A percentile compares a stretch with the other conserved stretches of the same genome.
phyloP scores from a whole-genome alignment of 83 land plant species.

The Larix sibirica region DNA sequence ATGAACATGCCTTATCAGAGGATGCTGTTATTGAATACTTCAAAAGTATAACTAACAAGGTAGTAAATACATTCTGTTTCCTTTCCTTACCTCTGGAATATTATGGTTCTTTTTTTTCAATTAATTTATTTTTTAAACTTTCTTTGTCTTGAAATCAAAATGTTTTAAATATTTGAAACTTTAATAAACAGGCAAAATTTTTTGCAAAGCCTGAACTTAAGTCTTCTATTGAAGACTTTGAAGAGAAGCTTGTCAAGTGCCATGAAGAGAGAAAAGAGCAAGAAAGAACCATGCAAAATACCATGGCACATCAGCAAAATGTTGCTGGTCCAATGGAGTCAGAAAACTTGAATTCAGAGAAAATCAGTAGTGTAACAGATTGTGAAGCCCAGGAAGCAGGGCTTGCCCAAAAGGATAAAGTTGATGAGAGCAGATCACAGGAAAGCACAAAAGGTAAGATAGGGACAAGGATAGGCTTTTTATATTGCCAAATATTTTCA shows the following conservation, averaged over 20 bases:
- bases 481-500: neutral
- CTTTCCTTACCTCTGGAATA: neutral
- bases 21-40: conserved; percentile 85
- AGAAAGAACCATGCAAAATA: conserved; percentile 73
- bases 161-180: neutral
- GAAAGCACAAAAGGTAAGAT: conserved; percentile 9
- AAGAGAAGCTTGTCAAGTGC: conserved; percentile 68
- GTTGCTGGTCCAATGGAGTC: conserved; percentile 20
- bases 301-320: conserved; percentile 67
- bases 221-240: conserved; percentile 85
- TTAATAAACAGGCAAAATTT: conserved; percentile 69
- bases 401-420: neutral
- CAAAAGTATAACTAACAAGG: conserved; percentile 82
- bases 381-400: neutral
- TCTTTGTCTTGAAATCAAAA: neutral
- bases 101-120: neutral
- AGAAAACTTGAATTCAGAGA: neutral
- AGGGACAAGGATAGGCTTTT: neutral
- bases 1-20: conserved; percentile 80
- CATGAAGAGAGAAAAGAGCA: conserved; percentile 86
- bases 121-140: neutral
- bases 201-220: conserved; percentile 91
- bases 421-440: neutral
- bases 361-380: neutral
- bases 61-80: conserved; percentile 11